phyloP scores from a whole-genome alignment of 2,329 filamentous ascomycete genomes.

The Xylariales sp. region DNA sequence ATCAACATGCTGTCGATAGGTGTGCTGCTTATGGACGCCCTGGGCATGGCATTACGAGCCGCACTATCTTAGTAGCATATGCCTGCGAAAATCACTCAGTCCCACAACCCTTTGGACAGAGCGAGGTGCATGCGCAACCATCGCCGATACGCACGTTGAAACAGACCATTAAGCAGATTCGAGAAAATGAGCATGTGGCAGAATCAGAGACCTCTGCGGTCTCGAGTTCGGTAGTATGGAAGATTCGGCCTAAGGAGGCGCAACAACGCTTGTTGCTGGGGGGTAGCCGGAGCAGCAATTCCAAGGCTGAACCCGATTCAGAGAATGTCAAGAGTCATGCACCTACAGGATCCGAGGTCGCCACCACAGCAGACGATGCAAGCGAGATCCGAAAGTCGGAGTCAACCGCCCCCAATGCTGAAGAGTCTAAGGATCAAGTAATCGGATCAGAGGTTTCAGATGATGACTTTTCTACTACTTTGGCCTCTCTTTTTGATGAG shows the following conservation, averaged over 20 bases:
- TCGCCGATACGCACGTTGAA: background rate
- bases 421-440: background rate
- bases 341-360: too few species aligned
- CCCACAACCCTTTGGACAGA: background rate
- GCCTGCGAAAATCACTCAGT: slow-evolving; percentile 57
- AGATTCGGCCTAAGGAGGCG: background rate
- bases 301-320: too few species aligned
- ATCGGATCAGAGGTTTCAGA: background rate
- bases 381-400: background rate
- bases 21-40: slow-evolving; percentile 71
- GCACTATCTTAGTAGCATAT: slow-evolving; percentile 78
- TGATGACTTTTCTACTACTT: background rate
- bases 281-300: too few species aligned
- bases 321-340: too few species aligned
- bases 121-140: background rate
- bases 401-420: background rate
- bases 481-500: background rate
- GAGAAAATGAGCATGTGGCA: background rate
- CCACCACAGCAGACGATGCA: background rate
- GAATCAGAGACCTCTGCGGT: background rate
- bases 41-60: slow-evolving; percentile 67
- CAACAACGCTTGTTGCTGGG: background rate
- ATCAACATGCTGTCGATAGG: slow-evolving; percentile 79
- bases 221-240: background rate
- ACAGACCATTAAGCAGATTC: background rate